Evolutionary conservation across 352 stramenopile species (phyloP), one percentile per base, ranked within the genome.

Genomic region (Globisporangium recalcitrans): DNA sequence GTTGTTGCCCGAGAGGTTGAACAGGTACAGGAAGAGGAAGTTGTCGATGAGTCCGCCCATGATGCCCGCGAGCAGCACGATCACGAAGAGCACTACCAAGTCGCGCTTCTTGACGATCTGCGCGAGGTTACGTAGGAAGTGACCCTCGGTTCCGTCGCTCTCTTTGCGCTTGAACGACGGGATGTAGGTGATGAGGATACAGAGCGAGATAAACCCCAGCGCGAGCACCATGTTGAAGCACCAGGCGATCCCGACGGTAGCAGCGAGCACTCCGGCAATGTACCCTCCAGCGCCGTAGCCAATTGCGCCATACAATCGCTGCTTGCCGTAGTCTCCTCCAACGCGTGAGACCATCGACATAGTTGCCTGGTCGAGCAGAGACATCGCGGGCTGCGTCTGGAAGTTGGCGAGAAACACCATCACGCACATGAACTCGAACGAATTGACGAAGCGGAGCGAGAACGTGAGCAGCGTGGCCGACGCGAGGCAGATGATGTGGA

Each of bases 211-310:
- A 57, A 69, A 63, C 4, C 74, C 81, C 19, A 90, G 64, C 2
- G 75, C 74, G 21, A 90, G 68, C 55, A 87, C 74, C 80, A 90
- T 82, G 70, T 90, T 83, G 66, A 91, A 91, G 58, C 77, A 85
- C 80, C 80, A 90, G n/a, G 74, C 74, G 57, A 91, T 90, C 52
- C 82, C 82, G 24, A 80, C 79, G 21, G 72, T 71, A 0, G 72
- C 75, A 8, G 80, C 75, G 63, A 90, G 74, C 31, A 91, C 60
- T 44, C 82, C 82, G 6, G 82, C 70, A 40, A 85, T 65, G 72
- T 88, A 90, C 40, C 77, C 82, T 22, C 80, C 80, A 21, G 80
- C 74, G 27, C 82, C 82, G 61, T 83, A 91, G 26, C 82, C 82
- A 26, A 90, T 67, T 1, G 82, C 82, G 19, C 82, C 82, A 52